phyloP scores from a whole-genome alignment of 2,329 filamentous ascomycete species.

The Pyricularia sp. region DNA sequence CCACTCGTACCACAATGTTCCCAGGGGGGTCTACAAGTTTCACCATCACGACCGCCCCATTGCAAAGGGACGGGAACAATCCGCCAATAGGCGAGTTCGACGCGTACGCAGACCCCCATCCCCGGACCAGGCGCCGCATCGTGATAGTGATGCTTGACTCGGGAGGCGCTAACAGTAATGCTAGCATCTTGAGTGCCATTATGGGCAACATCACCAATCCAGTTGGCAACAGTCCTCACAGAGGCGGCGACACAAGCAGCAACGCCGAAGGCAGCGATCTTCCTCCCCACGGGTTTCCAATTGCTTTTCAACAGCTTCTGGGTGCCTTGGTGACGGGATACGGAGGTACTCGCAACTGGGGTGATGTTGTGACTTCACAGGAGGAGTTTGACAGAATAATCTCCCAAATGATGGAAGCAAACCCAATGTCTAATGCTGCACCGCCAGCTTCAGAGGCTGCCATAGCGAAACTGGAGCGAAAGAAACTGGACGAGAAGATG shows the following conservation, averaged over 20 bases:
- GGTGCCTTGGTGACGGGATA: conserved; percentile 34
- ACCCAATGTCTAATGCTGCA: conserved; percentile 61
- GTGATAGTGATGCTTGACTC: background rate
- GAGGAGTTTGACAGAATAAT: conserved; percentile 85
- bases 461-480: conserved; percentile 60
- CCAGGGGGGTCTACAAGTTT: conserved; percentile 31
- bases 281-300: conserved; percentile 17
- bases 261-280: conserved; percentile 10
- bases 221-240: conserved; percentile 13
- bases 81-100: conserved; percentile 23
- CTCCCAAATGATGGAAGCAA: conserved; percentile 75
- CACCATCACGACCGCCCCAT: conserved; percentile 31
- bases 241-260: conserved; percentile 8
- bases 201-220: conserved; percentile 20
- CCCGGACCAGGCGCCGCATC: background rate
- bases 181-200: conserved; percentile 34
- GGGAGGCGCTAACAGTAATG: background rate
- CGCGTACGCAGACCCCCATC: conserved; percentile 26
- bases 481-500: conserved; percentile 56
- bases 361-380: conserved; percentile 82
- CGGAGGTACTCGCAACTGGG: conserved; percentile 37
- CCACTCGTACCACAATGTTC: conserved; percentile 18
- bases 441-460: conserved; percentile 67
- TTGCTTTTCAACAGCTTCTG: conserved; percentile 39
- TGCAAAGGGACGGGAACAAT: conserved; percentile 10